Evolutionary conservation across 768 basidiomycete genomes (phyloP), one percentile per base, ranked within the genome.

Genomic region (Tricholoma sp.): DNA sequence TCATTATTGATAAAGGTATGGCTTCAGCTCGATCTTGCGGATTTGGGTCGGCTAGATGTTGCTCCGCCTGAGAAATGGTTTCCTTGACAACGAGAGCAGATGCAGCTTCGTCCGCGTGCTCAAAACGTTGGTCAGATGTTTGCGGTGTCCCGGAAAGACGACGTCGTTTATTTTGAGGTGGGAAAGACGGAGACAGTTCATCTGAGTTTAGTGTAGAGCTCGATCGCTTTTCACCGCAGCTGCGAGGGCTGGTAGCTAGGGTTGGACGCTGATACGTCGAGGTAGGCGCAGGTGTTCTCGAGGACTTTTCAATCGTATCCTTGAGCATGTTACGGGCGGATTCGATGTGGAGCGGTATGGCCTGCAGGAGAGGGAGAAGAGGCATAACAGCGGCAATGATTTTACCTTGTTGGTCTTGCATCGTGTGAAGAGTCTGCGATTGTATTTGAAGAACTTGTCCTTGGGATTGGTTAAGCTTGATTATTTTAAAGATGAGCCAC

Each of bases 321-420:
- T 59, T 60, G 42, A 79, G 61, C 18, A 51, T 61, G 31, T 62
- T 71, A 47, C 72, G 71, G 48, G 73, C 68, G 12, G 73, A 63
- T 52, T 84, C 78, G 52, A 88, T 74, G 61, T 86, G 83, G 1
- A 80, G 66, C 1, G 85, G 81, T 17, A 89, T 60, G 8, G 81
- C 71, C 57, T 87, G 84, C 1, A 88, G 57, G 4, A 86, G 69
- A 28, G 88, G 85, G 2, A 86, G 67, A 13, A 90, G 67, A 6
- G 88, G 85, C 0, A 80, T 58, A 1, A 90, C 68, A 10, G 81
- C 72, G 20, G 80, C 65, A 2, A 88, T 66, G 0, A 87, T 76
- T 11, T 77, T 74, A 17, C 70, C 74, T 64, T 88, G 85, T 59
- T 88, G 86, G 18, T 83, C 79, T 61, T 86, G 84, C 20, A 89